Percentiles rank a stretch among this genome's conserved stretches.
Conservation (phyloP, 306 rosid genomes). For the Rosa multiflora region DNA sequence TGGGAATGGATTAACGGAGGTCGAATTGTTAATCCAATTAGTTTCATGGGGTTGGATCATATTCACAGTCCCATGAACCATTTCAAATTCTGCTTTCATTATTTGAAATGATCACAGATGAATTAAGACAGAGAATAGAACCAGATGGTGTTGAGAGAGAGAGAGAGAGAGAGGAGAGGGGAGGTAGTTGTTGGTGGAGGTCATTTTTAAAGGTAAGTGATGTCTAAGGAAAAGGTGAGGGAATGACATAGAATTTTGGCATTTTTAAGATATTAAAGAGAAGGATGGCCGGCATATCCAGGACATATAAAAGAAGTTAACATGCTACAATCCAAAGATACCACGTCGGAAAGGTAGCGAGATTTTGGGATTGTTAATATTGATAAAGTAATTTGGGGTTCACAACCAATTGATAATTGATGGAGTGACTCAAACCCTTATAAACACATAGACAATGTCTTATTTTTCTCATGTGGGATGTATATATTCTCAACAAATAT, state of each 20-base stretch:
- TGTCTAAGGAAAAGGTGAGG: conserved; percentile 21
- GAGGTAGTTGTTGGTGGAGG: conserved; percentile 12
- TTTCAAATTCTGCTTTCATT: conserved; percentile 61
- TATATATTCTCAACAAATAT: no score
- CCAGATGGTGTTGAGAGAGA: conserved; percentile 2
- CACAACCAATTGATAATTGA: no score
- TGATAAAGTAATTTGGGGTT: no score
- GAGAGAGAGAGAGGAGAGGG: not conserved
- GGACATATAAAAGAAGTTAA: conserved; percentile 49
- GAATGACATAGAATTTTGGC: conserved; percentile 14
- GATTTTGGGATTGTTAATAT: conserved; percentile 30
- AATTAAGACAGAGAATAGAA: not conserved
- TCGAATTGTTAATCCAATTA: conserved; percentile 38
- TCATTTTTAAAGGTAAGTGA: conserved; percentile 37
- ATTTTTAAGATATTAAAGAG: not conserved
- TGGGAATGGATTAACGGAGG: conserved; percentile 34
- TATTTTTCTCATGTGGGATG: no score
- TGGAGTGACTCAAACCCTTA: no score
- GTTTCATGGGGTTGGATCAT: conserved; percentile 55
- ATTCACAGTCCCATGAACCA: conserved; percentile 45
- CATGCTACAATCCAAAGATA: conserved; percentile 39
- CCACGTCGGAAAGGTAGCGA: conserved; percentile 57
- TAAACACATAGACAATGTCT: no score
- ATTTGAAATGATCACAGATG: not conserved
- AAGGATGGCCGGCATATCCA: conserved; percentile 72